A percentile compares a stretch with the other conserved stretches of the same genome.
Evolutionary conservation across 306 rosid species (phyloP).

Genomic region (Neltuma alba): DNA sequence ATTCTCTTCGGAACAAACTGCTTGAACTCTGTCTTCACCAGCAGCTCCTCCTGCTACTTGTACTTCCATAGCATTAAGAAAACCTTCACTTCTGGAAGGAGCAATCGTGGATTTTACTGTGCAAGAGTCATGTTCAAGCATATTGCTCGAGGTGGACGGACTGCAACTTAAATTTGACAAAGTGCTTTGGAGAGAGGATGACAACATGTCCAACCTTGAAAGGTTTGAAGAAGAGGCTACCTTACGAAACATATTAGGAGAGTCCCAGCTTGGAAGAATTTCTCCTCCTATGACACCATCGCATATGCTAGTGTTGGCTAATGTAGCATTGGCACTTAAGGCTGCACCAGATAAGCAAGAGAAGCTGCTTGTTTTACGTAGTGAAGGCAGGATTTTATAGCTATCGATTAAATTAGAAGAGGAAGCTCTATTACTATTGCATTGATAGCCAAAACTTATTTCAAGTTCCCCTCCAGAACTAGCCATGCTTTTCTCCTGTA

Average conservation of each 20-base stretch:
- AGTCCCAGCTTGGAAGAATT: slow-evolving; percentile 95
- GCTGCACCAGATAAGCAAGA: slow-evolving; percentile 99
- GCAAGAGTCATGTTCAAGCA: slow-evolving; percentile 69
- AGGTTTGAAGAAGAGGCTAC: slow-evolving; percentile 79
- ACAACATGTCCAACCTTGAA: slow-evolving; percentile 73
- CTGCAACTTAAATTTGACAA: slow-evolving; percentile 86
- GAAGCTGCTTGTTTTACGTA: slow-evolving; percentile 84
- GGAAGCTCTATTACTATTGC: slow-evolving; percentile 52
- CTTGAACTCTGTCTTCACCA: slow-evolving; percentile 99
- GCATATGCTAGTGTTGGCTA: slow-evolving; percentile 95
- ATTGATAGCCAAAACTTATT: slow-evolving; percentile 97
- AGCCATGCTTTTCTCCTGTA: slow-evolving; percentile 51
- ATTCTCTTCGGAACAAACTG: slow-evolving; percentile 96
- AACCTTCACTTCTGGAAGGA: slow-evolving; percentile 71
- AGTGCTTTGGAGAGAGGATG: slow-evolving; percentile 81
- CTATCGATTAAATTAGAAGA: slow-evolving; percentile 46
- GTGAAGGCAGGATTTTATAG: slow-evolving; percentile 48
- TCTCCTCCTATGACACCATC: slow-evolving; percentile 89
- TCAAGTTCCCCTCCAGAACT: slow-evolving; percentile 76
- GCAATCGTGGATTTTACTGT: slow-evolving; percentile 55
- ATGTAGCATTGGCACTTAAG: slow-evolving; percentile 91
- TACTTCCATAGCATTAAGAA: slow-evolving; percentile 75
- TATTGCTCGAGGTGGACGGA: slow-evolving; percentile 66
- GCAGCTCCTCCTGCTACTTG: slow-evolving; percentile 99
- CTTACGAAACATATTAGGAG: slow-evolving; percentile 89